Evolutionary conservation across 371 early-diverging fungal species (phyloP).

Genomic region (Actinomucor elegans): DNA sequence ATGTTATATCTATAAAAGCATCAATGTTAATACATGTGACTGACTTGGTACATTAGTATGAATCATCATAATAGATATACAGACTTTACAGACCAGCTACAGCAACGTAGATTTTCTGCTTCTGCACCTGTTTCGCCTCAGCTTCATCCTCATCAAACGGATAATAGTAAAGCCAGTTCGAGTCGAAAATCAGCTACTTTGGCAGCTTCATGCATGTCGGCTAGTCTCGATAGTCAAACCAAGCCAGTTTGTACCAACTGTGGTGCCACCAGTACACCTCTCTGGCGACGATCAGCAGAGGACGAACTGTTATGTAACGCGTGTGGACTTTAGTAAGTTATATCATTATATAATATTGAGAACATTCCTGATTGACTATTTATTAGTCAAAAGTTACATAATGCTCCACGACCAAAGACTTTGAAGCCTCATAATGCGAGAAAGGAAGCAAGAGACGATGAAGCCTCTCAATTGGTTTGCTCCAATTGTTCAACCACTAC

Average conservation of each 20-base stretch:
- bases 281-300: constrained; percentile 91
- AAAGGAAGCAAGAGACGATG: constrained; percentile 35
- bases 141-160: neutral
- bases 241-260: constrained; percentile 82
- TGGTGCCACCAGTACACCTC: constrained; percentile 85
- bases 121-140: constrained; percentile 26
- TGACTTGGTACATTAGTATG: too few species aligned
- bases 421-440: constrained; percentile 34
- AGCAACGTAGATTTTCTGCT: constrained; percentile 13
- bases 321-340: constrained; percentile 83
- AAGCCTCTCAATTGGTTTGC: constrained; percentile 60
- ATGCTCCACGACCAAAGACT: constrained; percentile 63
- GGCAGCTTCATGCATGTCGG: constrained; percentile 1
- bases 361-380: constrained; percentile 73
- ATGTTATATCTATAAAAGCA: neutral
- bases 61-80: constrained; percentile 1
- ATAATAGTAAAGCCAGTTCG: neutral
- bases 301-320: constrained; percentile 93
- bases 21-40: too few species aligned
- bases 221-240: constrained; percentile 18
- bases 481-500: constrained; percentile 84
- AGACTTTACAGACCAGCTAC: constrained; percentile 3
- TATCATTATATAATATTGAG: constrained; percentile 14
- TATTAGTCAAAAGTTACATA: constrained; percentile 70
- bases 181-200: constrained; percentile 5